phyloP scores from a whole-genome alignment of 495 filamentous ascomycete species.

The Podospora sp. region DNA sequence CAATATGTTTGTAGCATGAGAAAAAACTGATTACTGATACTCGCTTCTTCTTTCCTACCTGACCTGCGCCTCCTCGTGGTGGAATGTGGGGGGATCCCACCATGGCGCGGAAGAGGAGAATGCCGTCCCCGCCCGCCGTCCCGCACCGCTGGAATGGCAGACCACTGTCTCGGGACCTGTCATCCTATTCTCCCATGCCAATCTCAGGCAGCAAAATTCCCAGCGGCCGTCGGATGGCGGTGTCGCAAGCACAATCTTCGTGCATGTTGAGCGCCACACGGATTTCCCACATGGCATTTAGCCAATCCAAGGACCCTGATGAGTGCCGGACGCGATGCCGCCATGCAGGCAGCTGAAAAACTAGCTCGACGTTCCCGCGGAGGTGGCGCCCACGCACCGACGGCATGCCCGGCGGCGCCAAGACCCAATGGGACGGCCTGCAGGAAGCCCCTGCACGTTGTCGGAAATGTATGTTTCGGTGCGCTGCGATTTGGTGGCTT shows the following conservation, averaged over 20 bases:
- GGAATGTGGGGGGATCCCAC: background rate
- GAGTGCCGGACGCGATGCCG: background rate
- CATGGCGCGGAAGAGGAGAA: background rate
- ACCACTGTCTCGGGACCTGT: constrained; percentile 12
- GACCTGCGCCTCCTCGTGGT: background rate
- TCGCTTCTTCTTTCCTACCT: background rate
- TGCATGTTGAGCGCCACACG: background rate
- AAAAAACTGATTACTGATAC: background rate
- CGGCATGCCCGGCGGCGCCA: constrained; percentile 14
- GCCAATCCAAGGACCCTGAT: background rate
- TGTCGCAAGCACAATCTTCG: background rate
- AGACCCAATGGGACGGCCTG: background rate
- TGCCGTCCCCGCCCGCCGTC: background rate
- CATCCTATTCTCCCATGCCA: background rate
- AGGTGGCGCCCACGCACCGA: constrained; percentile 12
- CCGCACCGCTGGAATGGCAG: background rate
- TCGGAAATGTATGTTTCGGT: background rate
- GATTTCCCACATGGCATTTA: background rate
- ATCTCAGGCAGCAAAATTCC: constrained; percentile 1
- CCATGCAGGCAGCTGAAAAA: constrained; percentile 4
- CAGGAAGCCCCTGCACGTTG: background rate
- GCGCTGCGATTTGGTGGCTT: background rate
- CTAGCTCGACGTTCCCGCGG: constrained; percentile 10
- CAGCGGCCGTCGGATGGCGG: background rate
- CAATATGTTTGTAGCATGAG: background rate